Conservation (phyloP, 1,139 yeast species). For the Pneumocystis sp. region DNA sequence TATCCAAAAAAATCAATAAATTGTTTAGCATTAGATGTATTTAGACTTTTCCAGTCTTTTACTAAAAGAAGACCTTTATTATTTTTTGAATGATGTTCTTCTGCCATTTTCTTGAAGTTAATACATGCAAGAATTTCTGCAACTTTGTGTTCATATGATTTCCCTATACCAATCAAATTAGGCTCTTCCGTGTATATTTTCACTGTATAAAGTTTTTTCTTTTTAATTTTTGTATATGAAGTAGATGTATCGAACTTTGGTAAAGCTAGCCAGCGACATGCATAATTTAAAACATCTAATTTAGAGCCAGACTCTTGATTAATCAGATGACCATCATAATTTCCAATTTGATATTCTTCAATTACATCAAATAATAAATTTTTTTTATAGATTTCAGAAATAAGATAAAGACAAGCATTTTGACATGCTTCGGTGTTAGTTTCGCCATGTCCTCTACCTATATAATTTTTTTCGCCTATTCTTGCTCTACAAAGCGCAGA, state of each 20-base stretch:
- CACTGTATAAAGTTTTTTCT: background rate
- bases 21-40: slow-evolving; percentile 11
- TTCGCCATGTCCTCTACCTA: background rate
- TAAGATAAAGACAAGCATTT: background rate
- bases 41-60: slow-evolving; percentile 10
- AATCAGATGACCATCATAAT: background rate
- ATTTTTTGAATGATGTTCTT: slow-evolving; percentile 7
- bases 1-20: slow-evolving; percentile 13
- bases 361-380: background rate
- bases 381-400: background rate
- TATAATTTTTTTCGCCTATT: background rate
- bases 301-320: background rate
- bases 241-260: slow-evolving; percentile 4
- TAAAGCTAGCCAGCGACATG: slow-evolving; percentile 2
- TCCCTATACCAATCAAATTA: slow-evolving; percentile 4
- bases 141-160: background rate
- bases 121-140: slow-evolving; percentile 10
- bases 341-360: background rate
- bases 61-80: slow-evolving; percentile 7
- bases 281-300: background rate
- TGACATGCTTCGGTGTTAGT: background rate
- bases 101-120: slow-evolving; percentile 10
- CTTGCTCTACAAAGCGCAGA: background rate
- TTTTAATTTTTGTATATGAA: slow-evolving; percentile 2
- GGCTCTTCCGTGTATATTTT: slow-evolving; percentile 2